Evolutionary conservation across 2,329 filamentous ascomycete genomes (phyloP), one percentile per base, ranked within the genome.

Genomic region (Fusarium falciforme): DNA sequence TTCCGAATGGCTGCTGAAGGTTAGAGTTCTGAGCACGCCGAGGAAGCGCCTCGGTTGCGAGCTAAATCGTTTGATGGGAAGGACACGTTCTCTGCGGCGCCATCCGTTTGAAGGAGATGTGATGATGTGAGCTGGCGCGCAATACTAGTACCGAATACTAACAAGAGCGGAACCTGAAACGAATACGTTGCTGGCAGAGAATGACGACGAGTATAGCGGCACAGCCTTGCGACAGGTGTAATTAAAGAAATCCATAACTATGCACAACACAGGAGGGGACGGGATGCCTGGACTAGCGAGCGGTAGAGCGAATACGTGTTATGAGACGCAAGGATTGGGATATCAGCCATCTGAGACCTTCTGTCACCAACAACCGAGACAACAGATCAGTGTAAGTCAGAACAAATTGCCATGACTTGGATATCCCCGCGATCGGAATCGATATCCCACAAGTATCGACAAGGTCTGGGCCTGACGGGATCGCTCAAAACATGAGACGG

Each of bases 371-470:
- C 64, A 71, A 65, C 68, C 64, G 64, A 71, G 68, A 72, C 68
- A 72, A 33, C 42, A 49, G 42, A 71, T 67, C 49, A 52, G 52
- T 67, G 47, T 40, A 58, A 68, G 55, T 33, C 42, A 68, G 36
- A 55, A 58, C 29, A 67, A 64, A 66, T 36, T 55, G 25, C 40
- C 38, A 38, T 62, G 38, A 60, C 54, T 57, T 35, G 59, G 64
- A 65, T 68, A 63, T 64, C 65, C 70, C 74, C 74, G 68, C 74
- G 75, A 64, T 67, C 54, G 58, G 36, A 42, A 66, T 44, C 57
- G 49, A 12, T 60, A n/a, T 69, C 40, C 40, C 57, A 61, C 17
- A 60, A 44, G 40, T 29, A 44, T 22, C 27, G 58, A 20, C 58
- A 61, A 65, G 68, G 59, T 71, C 52, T 67, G 42, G 71, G 61